Conservation (phyloP, 2,329 filamentous ascomycete species). For the Beauveria scarabaeidicola region DNA sequence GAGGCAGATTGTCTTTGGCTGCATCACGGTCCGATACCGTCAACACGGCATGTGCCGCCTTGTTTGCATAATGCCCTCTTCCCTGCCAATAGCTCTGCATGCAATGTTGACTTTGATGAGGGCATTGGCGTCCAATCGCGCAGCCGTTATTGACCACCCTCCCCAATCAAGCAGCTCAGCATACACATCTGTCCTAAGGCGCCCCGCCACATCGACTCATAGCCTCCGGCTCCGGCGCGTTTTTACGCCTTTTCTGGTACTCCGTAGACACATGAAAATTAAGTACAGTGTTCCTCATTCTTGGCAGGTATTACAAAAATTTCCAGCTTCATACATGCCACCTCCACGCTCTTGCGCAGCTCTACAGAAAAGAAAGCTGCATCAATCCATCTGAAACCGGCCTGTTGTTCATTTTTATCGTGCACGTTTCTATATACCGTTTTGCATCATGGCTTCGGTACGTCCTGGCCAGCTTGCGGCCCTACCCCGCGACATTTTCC, state of each 20-base stretch:
- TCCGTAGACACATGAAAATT: not conserved
- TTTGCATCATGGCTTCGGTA: slow-evolving; percentile 12
- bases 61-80: not conserved
- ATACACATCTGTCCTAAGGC: not conserved
- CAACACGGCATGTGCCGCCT: not conserved
- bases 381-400: not conserved
- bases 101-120: not conserved
- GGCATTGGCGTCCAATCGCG: slow-evolving; percentile 4
- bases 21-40: not conserved
- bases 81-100: not conserved
- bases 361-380: no score
- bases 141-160: not conserved
- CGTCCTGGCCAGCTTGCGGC: not conserved
- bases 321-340: not conserved
- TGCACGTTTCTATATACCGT: not conserved
- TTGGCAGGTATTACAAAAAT: not conserved
- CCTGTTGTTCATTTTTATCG: not conserved
- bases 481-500: slow-evolving; percentile 10
- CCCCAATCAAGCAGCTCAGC: not conserved
- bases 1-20: not conserved
- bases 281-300: not conserved
- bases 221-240: slow-evolving; percentile 3
- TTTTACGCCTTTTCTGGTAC: not conserved
- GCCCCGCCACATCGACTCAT: slow-evolving; percentile 9
- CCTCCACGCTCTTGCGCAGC: not conserved